phyloP scores from a whole-genome alignment of 2,329 filamentous ascomycete species.

The Xylaria sp. region DNA sequence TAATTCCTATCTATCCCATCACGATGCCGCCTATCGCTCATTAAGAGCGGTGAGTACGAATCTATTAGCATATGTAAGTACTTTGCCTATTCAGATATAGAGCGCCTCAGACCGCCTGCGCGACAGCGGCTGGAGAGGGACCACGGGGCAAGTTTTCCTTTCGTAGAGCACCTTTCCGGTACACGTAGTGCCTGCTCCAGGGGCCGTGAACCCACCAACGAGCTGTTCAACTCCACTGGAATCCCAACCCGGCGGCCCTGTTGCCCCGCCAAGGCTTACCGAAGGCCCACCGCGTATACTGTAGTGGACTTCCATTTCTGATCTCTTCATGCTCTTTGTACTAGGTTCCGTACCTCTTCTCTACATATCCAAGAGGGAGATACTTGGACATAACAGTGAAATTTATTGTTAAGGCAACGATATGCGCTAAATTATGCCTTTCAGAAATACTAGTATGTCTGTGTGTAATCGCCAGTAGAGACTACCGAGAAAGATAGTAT shows the following conservation, averaged over 20 bases:
- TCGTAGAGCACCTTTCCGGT: slow-evolving; percentile 31
- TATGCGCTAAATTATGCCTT: neutral
- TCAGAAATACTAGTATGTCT: neutral
- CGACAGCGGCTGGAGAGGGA: slow-evolving; percentile 36
- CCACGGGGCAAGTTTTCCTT: slow-evolving; percentile 32
- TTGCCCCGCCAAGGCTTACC: slow-evolving; percentile 34
- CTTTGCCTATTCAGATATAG: slow-evolving; percentile 40
- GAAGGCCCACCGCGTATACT: slow-evolving; percentile 16
- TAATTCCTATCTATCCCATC: slow-evolving; percentile 10
- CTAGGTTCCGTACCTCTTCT: neutral
- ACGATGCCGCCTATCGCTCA: slow-evolving; percentile 34
- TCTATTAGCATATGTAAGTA: slow-evolving; percentile 37
- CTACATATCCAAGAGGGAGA: neutral
- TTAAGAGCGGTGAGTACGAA: slow-evolving; percentile 34
- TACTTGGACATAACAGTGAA: neutral
- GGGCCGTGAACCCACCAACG: slow-evolving; percentile 27
- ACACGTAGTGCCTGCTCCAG: slow-evolving; percentile 32
- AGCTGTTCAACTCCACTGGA: slow-evolving; percentile 35
- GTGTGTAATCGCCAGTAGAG: neutral
- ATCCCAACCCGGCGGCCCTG: slow-evolving; percentile 38
- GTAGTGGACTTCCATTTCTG: slow-evolving; percentile 26
- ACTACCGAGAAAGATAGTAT: neutral
- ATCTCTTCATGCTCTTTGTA: slow-evolving; percentile 17
- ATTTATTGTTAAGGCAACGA: neutral
- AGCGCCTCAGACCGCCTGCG: slow-evolving; percentile 38